Evolutionary conservation across 768 basidiomycete species (phyloP).

Genomic region (Phlebiopsis gigantea): DNA sequence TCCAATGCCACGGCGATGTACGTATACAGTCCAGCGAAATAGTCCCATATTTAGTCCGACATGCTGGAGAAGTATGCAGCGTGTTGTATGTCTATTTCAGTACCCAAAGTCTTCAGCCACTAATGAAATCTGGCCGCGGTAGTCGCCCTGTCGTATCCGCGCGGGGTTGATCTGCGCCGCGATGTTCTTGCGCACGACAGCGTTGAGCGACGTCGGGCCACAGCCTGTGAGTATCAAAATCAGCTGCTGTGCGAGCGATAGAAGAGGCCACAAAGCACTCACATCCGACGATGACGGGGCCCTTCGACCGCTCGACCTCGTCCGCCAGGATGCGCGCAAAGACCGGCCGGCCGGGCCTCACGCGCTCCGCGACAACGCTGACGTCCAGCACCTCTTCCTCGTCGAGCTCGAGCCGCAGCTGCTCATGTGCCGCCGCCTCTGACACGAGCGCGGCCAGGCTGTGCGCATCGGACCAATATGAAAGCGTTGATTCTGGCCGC

Average conservation of each 20-base stretch:
- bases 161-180: conserved; percentile 53
- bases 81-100: conserved; percentile 26
- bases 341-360: conserved; percentile 61
- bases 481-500: conserved; percentile 15
- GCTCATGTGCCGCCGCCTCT: conserved; percentile 19
- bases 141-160: conserved; percentile 48
- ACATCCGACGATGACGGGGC: conserved; percentile 66
- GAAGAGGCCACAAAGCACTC: conserved; percentile 33
- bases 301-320: conserved; percentile 52
- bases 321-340: conserved; percentile 57
- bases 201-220: conserved; percentile 67
- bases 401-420: conserved; percentile 42
- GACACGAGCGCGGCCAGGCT: conserved; percentile 25
- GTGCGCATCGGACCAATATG: conserved; percentile 21
- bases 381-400: conserved; percentile 57
- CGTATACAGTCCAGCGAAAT: no score
- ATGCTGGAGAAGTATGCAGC: no score
- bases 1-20: no score
- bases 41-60: no score
- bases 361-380: conserved; percentile 53
- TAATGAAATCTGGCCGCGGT: conserved; percentile 53
- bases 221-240: conserved; percentile 44
- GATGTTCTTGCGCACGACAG: conserved; percentile 60
- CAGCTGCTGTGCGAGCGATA: no score
- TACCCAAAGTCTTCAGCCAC: conserved; percentile 67